Evolutionary conservation across 139 green algal species (phyloP), one percentile per base, ranked within the genome.

Genomic region (Dunaliella sp.): DNA sequence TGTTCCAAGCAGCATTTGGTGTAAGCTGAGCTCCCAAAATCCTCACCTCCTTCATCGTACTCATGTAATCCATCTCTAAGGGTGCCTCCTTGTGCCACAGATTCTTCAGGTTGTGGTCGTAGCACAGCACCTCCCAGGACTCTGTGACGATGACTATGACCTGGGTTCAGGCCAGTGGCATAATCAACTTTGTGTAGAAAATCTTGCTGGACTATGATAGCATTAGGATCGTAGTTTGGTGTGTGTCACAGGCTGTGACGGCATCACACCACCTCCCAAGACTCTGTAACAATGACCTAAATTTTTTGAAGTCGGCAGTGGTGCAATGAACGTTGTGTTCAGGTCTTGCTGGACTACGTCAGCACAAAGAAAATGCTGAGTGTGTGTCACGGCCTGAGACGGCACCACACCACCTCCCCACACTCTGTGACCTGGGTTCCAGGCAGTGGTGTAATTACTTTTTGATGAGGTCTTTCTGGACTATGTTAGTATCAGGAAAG

Each of bases 231-330:
- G n/a, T n/a, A n/a, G n/a, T n/a, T n/a, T n/a, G n/a, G n/a, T n/a
- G n/a, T n/a, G n/a, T n/a, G n/a, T n/a, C n/a, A n/a, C 83, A 99
- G 89, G 92, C 99, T 99, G 95, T 99, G 97, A 88, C 99, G 97
- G 32, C 96, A 97, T 80, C 91, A 95, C 65, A 98, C 81, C 28
- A 92, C 84, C 86, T 92, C 85, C 90, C 94, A 97, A 12, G 90
- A 89, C 1, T 89, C 87, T 0, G 95, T 98, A 1, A 99, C 93
- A 38, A 99, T 92, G 34, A 98, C 97, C 21, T n/a, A n/a, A n/a
- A 99, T 86, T 22, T 98, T 96, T 86, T 94, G 92, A 12, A 74
- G 58, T 24, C 22, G 24, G 21, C 21, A 74, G n/a, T n/a, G n/a
- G n/a, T n/a, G n/a, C n/a, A n/a, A n/a, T n/a, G n/a, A n/a, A n/a